Base-by-base conservation (phyloP, 805 yeast species). In the Candida arabinofermentans region DNA sequence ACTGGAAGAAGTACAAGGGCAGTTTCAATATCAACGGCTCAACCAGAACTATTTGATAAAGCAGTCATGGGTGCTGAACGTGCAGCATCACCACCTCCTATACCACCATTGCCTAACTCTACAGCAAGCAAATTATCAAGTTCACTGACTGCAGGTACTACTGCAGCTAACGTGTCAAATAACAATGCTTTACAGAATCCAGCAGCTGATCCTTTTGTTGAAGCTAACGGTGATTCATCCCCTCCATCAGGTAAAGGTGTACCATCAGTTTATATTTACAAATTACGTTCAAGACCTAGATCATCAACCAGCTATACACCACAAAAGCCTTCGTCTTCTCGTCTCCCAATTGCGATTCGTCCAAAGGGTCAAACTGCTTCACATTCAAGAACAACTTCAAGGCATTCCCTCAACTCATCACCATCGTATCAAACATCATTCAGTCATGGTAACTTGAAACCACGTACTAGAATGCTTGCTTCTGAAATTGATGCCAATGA, bases 401-500 rank as follows among this genome's bases (percentile, higher is more conserved):
- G 53, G 22, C 58, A 29, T 14, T 29, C 32, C 16, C 54, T 39
- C 48, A 57, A 22, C 12, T 37, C 24, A 29, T n/a, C 39, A 29
- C 12, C 9, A 43, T 51, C 70, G 43, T 50, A 44, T 29, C 48
- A 61, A 42, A 58, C 64, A 18, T 83, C 78, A 42, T 65, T 79
- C 56, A 80, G 77, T 53, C 84, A 80, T 55, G 83, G 84, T 5
- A 78, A 69, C 54, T 66, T 77, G 43, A 72, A 78, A 40, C 85
- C 84, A 21, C 71, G 87, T 35, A 70, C 83, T 48, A 70, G 93
- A 37, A 69, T 84, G 62, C 66, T 85, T 45, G 91, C 90, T 2
- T 75, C 83, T 19, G 93, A 84, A 58, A 81, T 84, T 27, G 90
- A 82, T 47, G 87, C 83, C 41, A 76, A 70, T 26, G 86, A 79